Base-by-base conservation (phyloP, 2,329 filamentous ascomycete genomes). In the Ceratocystis huliohia region DNA sequence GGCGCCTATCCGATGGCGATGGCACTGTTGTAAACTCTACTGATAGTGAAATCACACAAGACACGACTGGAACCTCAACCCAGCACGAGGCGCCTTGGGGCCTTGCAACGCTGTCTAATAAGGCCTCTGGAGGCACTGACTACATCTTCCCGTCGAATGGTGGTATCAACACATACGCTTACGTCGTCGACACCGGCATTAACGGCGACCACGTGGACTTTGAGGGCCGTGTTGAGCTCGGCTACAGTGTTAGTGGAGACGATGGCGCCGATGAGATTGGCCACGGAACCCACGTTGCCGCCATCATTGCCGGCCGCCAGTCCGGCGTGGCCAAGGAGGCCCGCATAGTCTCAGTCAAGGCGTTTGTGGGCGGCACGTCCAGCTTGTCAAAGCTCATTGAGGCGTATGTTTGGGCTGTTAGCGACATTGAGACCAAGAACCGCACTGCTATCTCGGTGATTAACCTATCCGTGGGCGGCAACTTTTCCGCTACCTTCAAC, bases 41-140 rank as follows among this genome's bases (percentile, higher is more conserved):
- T 53, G 22, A 22, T 3, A 56, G 53, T 28, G 62, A 61, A 33
- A 65, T 67, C 8, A 62, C 66, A 10, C 33, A 28, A 10, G 46
- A 65, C 45, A 67, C 62, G 5, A 44, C n/a, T 22, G 66, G 70
- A 91, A 91, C 91, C 95, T 96, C 64, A 1, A 74, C 72, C 7
- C 73, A 76, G 70, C 61, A 15, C 8, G 61, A 69, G 65, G 71
- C 73, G 33, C 62, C 74, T n/a, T 75, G 74, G 73, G 74, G 74
- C 41, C 71, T 76, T 1, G 73, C 71, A 22, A 68, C 74, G 13
- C 70, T 76, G 66, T 76, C 74, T 13, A 73, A 73, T 69, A 71
- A 73, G 37, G 28, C 64, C 0, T 65, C 65, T 0, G 73, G 72
- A 46, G 71, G 57, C 48, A 20, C 57, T 10, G 61, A 63, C 63